These are phyloP conservation scores for Pestalotiopsis sp. DNA, from an alignment of 2,329 filamentous ascomycete species.

Conservation along the genomic window DNA sequence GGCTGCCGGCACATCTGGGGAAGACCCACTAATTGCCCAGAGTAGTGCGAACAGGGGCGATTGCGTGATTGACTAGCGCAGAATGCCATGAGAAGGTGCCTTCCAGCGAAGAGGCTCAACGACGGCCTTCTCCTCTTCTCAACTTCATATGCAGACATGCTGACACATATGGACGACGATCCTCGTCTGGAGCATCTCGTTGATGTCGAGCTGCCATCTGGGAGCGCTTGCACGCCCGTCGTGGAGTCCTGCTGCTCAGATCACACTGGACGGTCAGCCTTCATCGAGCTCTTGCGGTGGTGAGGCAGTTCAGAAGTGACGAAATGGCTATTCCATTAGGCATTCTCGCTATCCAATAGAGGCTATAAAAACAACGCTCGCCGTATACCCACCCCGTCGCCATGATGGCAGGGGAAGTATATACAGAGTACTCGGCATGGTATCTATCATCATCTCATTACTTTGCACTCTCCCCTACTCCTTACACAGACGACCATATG, in stretches of 20 bases:
- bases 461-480: slow-evolving; percentile 19
- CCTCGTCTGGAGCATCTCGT: background rate
- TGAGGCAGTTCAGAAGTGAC: background rate
- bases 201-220: background rate
- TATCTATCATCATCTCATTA: slow-evolving; percentile 7
- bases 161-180: background rate
- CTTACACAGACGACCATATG: slow-evolving; percentile 53
- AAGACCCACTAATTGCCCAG: slow-evolving; percentile 1
- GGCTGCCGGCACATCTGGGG: background rate
- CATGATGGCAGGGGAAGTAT: background rate
- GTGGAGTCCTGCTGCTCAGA: background rate
- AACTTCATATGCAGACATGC: background rate
- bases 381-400: background rate
- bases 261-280: background rate
- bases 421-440: background rate
- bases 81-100: background rate
- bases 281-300: background rate
- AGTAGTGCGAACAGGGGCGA: slow-evolving; percentile 5
- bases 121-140: slow-evolving; percentile 8
- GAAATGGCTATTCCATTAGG: background rate
- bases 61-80: slow-evolving; percentile 13
- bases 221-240: background rate
- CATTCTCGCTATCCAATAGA: background rate
- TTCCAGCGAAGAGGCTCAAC: background rate
- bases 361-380: background rate